Conservation (phyloP, 139 green algal genomes). For the Chlorella sp. region DNA sequence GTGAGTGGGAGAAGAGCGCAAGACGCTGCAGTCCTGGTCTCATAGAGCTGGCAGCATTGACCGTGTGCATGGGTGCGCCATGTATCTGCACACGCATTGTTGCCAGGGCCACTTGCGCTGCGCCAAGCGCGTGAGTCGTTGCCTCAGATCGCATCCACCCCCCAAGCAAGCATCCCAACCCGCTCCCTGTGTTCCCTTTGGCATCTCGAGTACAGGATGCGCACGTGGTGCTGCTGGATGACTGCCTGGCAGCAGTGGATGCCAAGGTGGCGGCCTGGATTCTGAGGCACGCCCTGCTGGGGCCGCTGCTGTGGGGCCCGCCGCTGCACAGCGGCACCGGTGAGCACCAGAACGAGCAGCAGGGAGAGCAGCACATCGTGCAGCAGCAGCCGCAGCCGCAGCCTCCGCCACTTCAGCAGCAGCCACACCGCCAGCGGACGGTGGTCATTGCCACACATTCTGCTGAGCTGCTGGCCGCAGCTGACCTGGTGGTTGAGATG, state of each 20-base stretch:
- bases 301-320: slow-evolving; percentile 33
- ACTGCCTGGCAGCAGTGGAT: slow-evolving; percentile 79
- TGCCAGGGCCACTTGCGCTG: too few species aligned
- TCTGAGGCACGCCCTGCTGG: slow-evolving; percentile 56
- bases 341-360: slow-evolving; percentile 7
- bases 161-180: too few species aligned
- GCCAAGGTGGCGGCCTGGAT: slow-evolving; percentile 50
- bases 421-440: slow-evolving; percentile 1
- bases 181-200: too few species aligned
- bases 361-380: neutral
- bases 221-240: slow-evolving; percentile 68
- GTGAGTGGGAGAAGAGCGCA: too few species aligned
- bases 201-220: too few species aligned
- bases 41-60: too few species aligned
- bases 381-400: neutral
- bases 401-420: neutral
- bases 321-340: neutral
- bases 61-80: too few species aligned
- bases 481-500: slow-evolving; percentile 52
- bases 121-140: too few species aligned
- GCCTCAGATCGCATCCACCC: too few species aligned
- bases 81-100: too few species aligned
- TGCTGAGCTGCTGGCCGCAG: slow-evolving; percentile 29
- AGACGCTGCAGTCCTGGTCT: too few species aligned
- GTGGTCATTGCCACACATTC: slow-evolving; percentile 63